Conservation (phyloP, 2,329 filamentous ascomycete genomes). For the Didymella glomerata region DNA sequence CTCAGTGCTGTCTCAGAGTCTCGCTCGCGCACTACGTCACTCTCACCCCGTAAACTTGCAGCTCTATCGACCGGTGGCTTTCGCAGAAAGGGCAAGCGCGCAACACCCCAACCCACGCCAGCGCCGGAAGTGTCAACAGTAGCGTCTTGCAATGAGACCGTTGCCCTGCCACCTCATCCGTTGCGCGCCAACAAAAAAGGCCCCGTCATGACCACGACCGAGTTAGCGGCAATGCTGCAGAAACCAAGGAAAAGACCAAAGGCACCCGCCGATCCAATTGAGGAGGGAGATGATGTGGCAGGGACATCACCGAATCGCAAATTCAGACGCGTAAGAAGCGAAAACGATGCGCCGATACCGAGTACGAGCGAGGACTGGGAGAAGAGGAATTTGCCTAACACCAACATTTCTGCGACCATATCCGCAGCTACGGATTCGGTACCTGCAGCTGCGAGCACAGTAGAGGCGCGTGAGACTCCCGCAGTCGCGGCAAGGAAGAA, state of each 20-base stretch:
- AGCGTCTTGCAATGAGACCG: conserved; percentile 22
- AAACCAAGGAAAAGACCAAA: conserved; percentile 26
- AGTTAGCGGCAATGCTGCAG: conserved; percentile 39
- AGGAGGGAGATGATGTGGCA: conserved; percentile 21
- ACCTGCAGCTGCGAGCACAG: background rate
- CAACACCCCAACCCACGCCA: conserved; percentile 5
- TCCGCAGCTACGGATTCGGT: background rate
- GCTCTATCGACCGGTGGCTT: conserved; percentile 42
- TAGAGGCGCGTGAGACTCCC: background rate
- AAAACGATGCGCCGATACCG: conserved; percentile 47
- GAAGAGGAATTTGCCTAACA: conserved; percentile 34
- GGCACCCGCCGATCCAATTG: conserved; percentile 31
- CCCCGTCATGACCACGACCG: conserved; percentile 39
- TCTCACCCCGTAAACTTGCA: conserved; percentile 25
- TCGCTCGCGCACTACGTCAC: conserved; percentile 23
- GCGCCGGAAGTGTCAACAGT: background rate
- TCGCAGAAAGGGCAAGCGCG: conserved; percentile 30
- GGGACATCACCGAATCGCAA: conserved; percentile 19
- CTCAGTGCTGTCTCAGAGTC: conserved; percentile 16
- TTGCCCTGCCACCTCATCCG: conserved; percentile 32
- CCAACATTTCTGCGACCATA: background rate
- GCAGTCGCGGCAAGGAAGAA: conserved; percentile 23
- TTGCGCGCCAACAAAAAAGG: conserved; percentile 30
- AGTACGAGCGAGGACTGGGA: conserved; percentile 44
- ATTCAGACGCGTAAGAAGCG: conserved; percentile 42